phyloP scores from a whole-genome alignment of 2,329 filamentous ascomycete species.

The Tolypocladium amazonense region DNA sequence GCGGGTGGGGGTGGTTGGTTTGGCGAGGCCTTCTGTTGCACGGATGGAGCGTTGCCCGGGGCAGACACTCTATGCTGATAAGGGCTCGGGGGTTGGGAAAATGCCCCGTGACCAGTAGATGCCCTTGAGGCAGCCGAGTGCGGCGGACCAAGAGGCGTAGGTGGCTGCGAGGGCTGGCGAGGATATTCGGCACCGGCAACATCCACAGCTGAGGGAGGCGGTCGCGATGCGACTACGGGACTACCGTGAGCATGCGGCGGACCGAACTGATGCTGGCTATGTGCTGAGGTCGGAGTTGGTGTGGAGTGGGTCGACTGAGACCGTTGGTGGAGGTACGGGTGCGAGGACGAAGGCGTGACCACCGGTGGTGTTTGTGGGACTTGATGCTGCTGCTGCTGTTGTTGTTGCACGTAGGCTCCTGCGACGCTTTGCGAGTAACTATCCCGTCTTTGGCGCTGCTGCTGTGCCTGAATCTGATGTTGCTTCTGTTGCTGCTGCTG shows the following conservation, averaged over 20 bases:
- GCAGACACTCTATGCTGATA: conserved; percentile 40
- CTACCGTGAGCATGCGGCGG: conserved; percentile 41
- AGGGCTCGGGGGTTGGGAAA: conserved; percentile 45
- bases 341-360: conserved; percentile 24
- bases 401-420: conserved; percentile 30
- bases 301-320: conserved; percentile 50
- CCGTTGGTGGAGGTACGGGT: conserved; percentile 32
- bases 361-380: conserved; percentile 41
- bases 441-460: conserved; percentile 28
- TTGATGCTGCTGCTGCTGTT: conserved; percentile 14
- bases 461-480: conserved; percentile 18
- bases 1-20: conserved; percentile 6
- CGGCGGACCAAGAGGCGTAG: conserved; percentile 42
- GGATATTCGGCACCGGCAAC: conserved; percentile 24
- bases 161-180: conserved; percentile 43
- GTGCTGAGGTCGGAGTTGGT: conserved; percentile 51
- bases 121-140: conserved; percentile 31
- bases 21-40: conserved; percentile 17
- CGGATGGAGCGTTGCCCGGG: conserved; percentile 18
- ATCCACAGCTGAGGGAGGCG: conserved; percentile 31
- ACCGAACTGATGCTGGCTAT: conserved; percentile 45
- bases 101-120: conserved; percentile 26
- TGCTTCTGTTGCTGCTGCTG: conserved; percentile 30
- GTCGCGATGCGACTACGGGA: conserved; percentile 35
- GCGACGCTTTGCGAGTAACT: conserved; percentile 31